Base-by-base conservation (phyloP, 805 yeast genomes). In the Brettanomyces anomalus region DNA sequence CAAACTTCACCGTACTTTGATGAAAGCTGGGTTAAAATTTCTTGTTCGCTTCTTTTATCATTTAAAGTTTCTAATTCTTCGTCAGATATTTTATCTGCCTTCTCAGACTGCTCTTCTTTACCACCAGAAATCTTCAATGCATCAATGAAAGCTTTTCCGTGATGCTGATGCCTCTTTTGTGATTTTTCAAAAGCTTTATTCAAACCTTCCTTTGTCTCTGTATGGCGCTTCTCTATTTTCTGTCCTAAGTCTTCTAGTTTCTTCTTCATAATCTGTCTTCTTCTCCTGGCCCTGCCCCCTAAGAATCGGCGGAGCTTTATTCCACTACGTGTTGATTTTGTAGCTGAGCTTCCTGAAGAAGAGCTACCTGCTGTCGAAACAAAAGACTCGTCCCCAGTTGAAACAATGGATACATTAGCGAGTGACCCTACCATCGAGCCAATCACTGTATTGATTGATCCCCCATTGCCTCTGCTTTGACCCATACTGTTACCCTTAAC, bases 361-460 rank as follows among this genome's bases (percentile, higher is more conserved):
- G n/a, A n/a, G 19, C 33, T 2, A 13, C 5, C 36, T 13, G 28
- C 32, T 4, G 31, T 20, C 4, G 24, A 10, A 16, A 33, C 36
- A 13, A 20, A 20, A 14, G 28, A 13, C 14, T 17, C 31, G 13
- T 35, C 37, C n/a, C 28, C 28, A 7, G 37, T 35, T 16, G 37
- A 35, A 15, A 20, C 10, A 18, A 35, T 17, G 10, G 37, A 17
- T 3, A 33, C 38, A 31, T 16, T 15, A 30, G 15, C 14, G 5
- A 30, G 16, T 16, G 31, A 32, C 46, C 56, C 43, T 4, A 43
- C 30, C 35, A 45, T 35, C 13, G 33, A 26, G 4, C 41, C 41
- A 28, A 39, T 50, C 46, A 11, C 42, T 36, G 21, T 42, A 46
- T 33, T 41, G 42, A 36, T 42, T 38, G 26, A 41, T 20, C 41